Percentiles rank a stretch among this genome's conserved stretches.
Evolutionary conservation across 345 rosid species (phyloP).

Genomic region (Capsella bursapastoris): DNA sequence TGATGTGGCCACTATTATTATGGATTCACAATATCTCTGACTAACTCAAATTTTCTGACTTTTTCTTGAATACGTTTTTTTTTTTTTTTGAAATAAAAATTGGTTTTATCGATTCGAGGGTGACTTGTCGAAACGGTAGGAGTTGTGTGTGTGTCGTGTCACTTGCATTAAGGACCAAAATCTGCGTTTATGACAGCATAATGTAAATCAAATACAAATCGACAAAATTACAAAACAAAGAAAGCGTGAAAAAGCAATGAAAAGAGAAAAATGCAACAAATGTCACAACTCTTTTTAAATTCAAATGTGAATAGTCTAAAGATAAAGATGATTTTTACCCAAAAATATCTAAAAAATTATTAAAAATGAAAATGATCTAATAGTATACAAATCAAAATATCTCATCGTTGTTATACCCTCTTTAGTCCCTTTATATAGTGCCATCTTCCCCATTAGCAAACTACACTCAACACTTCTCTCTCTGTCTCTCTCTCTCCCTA

Average conservation of each 20-base stretch:
- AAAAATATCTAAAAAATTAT: conserved; percentile 6
- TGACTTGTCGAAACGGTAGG: conserved; percentile 8
- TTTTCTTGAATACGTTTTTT: neutral
- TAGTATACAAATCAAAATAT: neutral
- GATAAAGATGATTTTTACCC: neutral
- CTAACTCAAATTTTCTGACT: conserved; percentile 14
- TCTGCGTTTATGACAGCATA: conserved; percentile 17
- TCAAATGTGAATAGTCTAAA: neutral
- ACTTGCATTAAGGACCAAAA: conserved; percentile 25
- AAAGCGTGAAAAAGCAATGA: neutral
- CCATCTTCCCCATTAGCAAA: conserved; percentile 8
- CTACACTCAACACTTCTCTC: neutral
- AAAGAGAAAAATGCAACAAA: neutral
- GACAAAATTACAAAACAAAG: conserved; percentile 26
- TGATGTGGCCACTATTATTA: conserved; percentile 28
- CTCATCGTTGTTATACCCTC: conserved; percentile 17
- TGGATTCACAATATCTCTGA: conserved; percentile 24
- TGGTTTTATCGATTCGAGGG: neutral
- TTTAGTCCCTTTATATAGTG: conserved; percentile 32
- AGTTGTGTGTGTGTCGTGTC: conserved; percentile 22
- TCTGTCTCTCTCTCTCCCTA: neutral
- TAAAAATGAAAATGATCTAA: neutral
- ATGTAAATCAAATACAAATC: conserved; percentile 28
- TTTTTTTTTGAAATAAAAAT: neutral
- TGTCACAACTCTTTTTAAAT: conserved; percentile 1